Conservation (phyloP, 495 filamentous ascomycete genomes). For the Neurospora discreta region DNA sequence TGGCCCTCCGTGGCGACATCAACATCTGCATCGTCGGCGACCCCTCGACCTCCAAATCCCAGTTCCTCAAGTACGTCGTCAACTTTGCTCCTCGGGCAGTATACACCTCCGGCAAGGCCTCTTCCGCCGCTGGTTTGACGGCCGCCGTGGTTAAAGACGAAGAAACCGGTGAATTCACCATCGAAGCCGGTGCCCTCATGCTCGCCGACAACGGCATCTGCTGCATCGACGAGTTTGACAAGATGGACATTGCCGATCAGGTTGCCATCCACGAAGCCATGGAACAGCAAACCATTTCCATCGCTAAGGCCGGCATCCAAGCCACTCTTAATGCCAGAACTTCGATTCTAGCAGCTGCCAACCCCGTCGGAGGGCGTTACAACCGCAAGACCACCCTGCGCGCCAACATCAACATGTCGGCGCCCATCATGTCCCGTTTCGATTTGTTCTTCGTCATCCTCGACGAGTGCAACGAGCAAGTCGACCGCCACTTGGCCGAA, state of each 20-base stretch:
- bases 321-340: conserved; percentile 94
- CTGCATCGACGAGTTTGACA: conserved; percentile 98
- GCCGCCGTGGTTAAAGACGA: conserved; percentile 96
- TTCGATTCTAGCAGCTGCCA: conserved; percentile 90
- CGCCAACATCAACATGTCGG: conserved; percentile 95
- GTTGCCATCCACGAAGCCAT: conserved; percentile 99
- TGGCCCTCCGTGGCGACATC: conserved; percentile 91
- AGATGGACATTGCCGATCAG: conserved; percentile 97
- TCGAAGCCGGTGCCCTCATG: conserved; percentile 97
- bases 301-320: conserved; percentile 97
- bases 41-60: conserved; percentile 94
- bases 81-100: conserved; percentile 91
- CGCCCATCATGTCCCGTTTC: conserved; percentile 98
- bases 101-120: conserved; percentile 97
- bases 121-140: conserved; percentile 93
- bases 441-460: conserved; percentile 98
- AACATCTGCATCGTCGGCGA: conserved; percentile 99
- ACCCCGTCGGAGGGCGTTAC: conserved; percentile 91
- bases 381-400: conserved; percentile 90
- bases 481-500: conserved; percentile 81
- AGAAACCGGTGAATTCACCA: conserved; percentile 97
- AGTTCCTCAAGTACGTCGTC: conserved; percentile 97
- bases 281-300: conserved; percentile 99
- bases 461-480: conserved; percentile 86
- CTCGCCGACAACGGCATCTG: conserved; percentile 95